Percentiles rank a stretch among this genome's conserved stretches.
These are phyloP conservation scores for Globisporangium camurandrum DNA, from an alignment of 352 stramenopile genomes.

Conservation along the genomic window DNA sequence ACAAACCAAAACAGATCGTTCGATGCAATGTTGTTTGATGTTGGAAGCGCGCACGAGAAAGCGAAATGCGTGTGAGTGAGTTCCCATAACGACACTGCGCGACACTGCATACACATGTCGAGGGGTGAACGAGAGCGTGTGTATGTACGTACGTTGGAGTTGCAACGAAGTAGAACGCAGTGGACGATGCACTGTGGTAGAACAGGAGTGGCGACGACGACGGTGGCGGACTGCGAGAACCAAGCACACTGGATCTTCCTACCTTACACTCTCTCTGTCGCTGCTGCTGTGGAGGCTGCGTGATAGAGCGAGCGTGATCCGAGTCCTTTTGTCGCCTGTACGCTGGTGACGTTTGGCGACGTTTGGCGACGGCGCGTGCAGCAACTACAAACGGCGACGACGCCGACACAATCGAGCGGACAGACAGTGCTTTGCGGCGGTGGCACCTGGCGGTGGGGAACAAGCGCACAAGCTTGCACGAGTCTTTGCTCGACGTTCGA, in stretches of 20 bases:
- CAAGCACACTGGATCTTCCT: neutral
- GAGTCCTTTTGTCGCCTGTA: neutral
- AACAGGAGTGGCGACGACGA: neutral
- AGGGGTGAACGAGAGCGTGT: too few species aligned
- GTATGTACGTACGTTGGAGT: too few species aligned
- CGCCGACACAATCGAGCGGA: neutral
- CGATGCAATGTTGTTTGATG: neutral
- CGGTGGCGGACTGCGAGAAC: neutral
- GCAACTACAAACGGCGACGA: neutral
- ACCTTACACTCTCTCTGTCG: neutral
- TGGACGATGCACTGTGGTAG: neutral
- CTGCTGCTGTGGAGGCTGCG: neutral
- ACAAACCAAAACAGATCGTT: neutral
- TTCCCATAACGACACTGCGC: too few species aligned
- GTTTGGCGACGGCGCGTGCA: neutral
- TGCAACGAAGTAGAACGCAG: too few species aligned
- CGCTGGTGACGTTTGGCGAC: neutral
- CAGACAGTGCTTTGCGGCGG: neutral
- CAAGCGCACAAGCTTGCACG: too few species aligned
- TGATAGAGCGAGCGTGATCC: neutral
- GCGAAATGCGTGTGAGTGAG: too few species aligned
- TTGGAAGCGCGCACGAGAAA: too few species aligned
- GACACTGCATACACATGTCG: too few species aligned
- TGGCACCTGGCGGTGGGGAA: conserved; percentile 1
- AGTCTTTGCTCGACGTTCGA: too few species aligned